These are phyloP conservation scores for Candida ortonii DNA, from an alignment of 805 yeast species.

Conservation along the genomic window DNA sequence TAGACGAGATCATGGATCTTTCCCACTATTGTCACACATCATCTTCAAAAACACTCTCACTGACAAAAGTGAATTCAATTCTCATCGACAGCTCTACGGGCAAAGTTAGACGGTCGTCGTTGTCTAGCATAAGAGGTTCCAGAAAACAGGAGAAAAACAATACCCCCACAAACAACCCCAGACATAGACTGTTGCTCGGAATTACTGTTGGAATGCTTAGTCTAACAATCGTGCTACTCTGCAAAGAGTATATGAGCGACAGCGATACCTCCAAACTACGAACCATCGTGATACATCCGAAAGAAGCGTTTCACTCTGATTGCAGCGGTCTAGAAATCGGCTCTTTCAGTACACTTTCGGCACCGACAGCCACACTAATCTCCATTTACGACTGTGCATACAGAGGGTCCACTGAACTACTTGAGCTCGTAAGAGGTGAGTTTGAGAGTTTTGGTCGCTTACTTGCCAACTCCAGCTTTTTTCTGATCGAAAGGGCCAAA, in stretches of 20 bases:
- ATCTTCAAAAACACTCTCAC: slow-evolving; percentile 6
- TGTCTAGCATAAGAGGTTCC: slow-evolving; percentile 2
- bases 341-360: neutral
- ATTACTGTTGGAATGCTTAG: slow-evolving; percentile 31
- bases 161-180: slow-evolving; percentile 9
- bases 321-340: slow-evolving; percentile 7
- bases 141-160: slow-evolving; percentile 6
- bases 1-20: slow-evolving; percentile 11
- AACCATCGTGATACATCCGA: slow-evolving; percentile 8
- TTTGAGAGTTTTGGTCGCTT: slow-evolving; percentile 13
- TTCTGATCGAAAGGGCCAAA: slow-evolving; percentile 20
- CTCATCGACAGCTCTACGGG: slow-evolving; percentile 20
- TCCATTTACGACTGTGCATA: slow-evolving; percentile 6
- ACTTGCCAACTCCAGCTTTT: slow-evolving; percentile 14
- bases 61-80: slow-evolving; percentile 25
- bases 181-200: slow-evolving; percentile 24
- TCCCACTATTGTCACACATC: slow-evolving; percentile 8
- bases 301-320: slow-evolving; percentile 9
- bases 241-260: slow-evolving; percentile 19
- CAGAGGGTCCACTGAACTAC: slow-evolving; percentile 8
- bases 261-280: slow-evolving; percentile 1
- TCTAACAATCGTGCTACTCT: slow-evolving; percentile 28
- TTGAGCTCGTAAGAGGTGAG: slow-evolving; percentile 10
- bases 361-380: slow-evolving; percentile 3
- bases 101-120: slow-evolving; percentile 7